Conservation (phyloP, 1,284 basidiomycete species). For the Uromyces viciae-fabae region DNA sequence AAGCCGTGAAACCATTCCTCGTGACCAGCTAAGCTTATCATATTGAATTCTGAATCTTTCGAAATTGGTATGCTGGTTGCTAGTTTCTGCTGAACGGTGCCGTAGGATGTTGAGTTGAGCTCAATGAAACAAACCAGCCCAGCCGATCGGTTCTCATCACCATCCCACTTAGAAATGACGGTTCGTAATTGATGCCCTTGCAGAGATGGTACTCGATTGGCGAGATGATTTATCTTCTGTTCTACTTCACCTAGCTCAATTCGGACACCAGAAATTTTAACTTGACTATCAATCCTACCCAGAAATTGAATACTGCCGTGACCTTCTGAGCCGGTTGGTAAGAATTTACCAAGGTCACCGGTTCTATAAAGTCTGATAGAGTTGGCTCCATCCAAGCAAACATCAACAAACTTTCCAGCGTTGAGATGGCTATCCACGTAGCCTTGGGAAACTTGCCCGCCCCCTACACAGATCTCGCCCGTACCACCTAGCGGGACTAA, state of each 20-base stretch:
- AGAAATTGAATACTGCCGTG: conserved; percentile 50
- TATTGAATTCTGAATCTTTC: background rate
- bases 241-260: conserved; percentile 51
- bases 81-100: background rate
- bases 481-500: conserved; percentile 49
- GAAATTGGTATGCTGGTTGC: background rate
- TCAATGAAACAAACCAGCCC: conserved; percentile 47
- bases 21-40: background rate
- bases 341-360: conserved; percentile 49
- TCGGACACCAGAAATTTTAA: conserved; percentile 50
- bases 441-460: conserved; percentile 48
- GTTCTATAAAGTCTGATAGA: conserved; percentile 48
- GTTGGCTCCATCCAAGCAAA: conserved; percentile 3
- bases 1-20: conserved; percentile 32
- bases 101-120: background rate
- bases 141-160: conserved; percentile 21
- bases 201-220: background rate
- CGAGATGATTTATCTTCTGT: conserved; percentile 46
- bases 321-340: conserved; percentile 45
- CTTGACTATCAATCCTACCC: conserved; percentile 49
- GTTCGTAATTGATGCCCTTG: conserved; percentile 43
- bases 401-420: conserved; percentile 46
- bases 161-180: conserved; percentile 49
- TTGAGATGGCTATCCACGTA: conserved; percentile 47
- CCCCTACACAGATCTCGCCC: conserved; percentile 50